Conservation (phyloP, 2,329 filamentous ascomycete species). For the Pestalotiopsis sp. region DNA sequence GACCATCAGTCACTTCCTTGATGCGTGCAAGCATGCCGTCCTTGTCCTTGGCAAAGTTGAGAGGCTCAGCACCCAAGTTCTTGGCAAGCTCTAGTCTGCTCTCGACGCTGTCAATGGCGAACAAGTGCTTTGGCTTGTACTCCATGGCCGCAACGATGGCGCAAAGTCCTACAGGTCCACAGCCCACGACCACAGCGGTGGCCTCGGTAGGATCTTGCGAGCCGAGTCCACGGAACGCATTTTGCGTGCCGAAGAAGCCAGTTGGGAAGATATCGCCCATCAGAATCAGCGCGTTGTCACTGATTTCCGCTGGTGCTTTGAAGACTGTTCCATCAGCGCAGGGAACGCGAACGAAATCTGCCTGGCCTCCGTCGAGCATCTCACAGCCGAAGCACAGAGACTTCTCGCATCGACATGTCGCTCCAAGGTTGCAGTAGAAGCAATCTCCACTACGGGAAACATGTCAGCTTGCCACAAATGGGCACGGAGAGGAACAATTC, state of each 20-base stretch:
- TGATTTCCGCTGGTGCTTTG: constrained; percentile 70
- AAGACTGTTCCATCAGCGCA: constrained; percentile 80
- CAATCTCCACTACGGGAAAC: constrained; percentile 62
- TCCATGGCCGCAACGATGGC: constrained; percentile 78
- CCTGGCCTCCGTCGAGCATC: constrained; percentile 75
- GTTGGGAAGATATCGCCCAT: constrained; percentile 95
- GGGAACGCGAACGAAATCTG: constrained; percentile 81
- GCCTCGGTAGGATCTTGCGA: constrained; percentile 63
- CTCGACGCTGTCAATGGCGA: constrained; percentile 79
- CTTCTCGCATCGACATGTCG: constrained; percentile 76
- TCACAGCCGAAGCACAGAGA: constrained; percentile 71
- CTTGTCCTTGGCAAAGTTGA: constrained; percentile 73
- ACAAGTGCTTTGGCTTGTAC: constrained; percentile 72
- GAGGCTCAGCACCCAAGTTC: constrained; percentile 76
- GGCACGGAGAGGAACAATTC: background rate
- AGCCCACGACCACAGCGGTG: constrained; percentile 80
- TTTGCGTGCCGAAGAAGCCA: constrained; percentile 81
- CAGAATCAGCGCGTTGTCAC: constrained; percentile 75
- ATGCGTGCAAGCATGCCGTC: constrained; percentile 70
- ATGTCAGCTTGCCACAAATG: constrained; percentile 6
- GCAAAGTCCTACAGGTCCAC: constrained; percentile 84
- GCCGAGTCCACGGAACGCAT: constrained; percentile 70
- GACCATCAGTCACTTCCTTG: constrained; percentile 73
- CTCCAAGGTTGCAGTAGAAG: constrained; percentile 81
- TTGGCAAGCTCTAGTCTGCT: constrained; percentile 74